phyloP scores from a whole-genome alignment of 352 stramenopile species.

The Vaucheria bursata region DNA sequence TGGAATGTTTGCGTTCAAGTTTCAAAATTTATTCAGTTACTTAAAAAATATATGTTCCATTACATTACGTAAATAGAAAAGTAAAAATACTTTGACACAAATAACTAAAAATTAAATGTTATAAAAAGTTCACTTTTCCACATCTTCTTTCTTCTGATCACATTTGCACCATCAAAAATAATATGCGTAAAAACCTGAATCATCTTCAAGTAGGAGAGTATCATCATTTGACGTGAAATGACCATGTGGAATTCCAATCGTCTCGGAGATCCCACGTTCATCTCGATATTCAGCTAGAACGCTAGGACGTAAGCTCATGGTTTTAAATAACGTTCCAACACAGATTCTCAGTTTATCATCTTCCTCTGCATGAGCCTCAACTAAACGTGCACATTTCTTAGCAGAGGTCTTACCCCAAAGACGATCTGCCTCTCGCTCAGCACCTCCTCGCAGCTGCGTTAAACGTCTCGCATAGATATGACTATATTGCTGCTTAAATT shows the following conservation, averaged over 20 bases:
- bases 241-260: slow-evolving; percentile 11
- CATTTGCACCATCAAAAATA: slow-evolving; percentile 52
- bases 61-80: too few relatives aligned
- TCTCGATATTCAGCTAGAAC: slow-evolving; percentile 69
- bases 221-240: slow-evolving; percentile 62
- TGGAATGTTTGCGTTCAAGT: too few relatives aligned
- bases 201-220: slow-evolving; percentile 70
- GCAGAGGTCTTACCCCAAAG: neutral
- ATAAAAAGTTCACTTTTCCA: neutral
- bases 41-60: too few relatives aligned
- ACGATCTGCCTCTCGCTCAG: slow-evolving; percentile 28
- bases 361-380: neutral
- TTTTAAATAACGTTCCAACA: slow-evolving; percentile 71
- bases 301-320: slow-evolving; percentile 62
- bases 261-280: slow-evolving; percentile 45
- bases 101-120: too few relatives aligned
- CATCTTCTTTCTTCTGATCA: neutral
- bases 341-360: neutral
- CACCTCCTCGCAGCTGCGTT: slow-evolving; percentile 58
- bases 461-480: slow-evolving; percentile 76
- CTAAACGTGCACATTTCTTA: neutral
- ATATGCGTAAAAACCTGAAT: slow-evolving; percentile 70
- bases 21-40: too few relatives aligned
- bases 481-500: slow-evolving; percentile 73
- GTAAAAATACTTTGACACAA: too few relatives aligned